Evolutionary conservation across 78 protist genomes (phyloP).

Genomic region (Polysphondylium violaceum): DNA sequence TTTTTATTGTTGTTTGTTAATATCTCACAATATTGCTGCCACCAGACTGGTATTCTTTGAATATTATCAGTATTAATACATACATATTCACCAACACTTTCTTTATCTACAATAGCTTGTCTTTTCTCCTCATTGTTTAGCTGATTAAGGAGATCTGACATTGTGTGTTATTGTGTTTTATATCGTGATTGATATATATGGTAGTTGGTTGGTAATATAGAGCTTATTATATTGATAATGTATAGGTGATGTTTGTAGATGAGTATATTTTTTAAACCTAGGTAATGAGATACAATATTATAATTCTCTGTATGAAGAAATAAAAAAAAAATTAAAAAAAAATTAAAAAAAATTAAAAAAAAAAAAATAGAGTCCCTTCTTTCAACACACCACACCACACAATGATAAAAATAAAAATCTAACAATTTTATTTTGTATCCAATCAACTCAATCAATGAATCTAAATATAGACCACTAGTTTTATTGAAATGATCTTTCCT

Average conservation of each 20-base stretch:
- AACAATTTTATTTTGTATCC: too few species aligned
- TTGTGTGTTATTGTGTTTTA: neutral
- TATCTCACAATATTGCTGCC: neutral
- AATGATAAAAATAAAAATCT: too few species aligned
- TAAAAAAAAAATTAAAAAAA: constrained; percentile 4
- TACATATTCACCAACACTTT: constrained; percentile 74
- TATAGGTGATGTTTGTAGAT: neutral
- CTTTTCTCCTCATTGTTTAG: constrained; percentile 18
- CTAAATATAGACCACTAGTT: too few species aligned
- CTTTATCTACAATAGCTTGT: constrained; percentile 59
- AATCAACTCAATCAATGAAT: too few species aligned
- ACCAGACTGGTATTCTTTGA: too few species aligned
- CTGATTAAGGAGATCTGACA: constrained; percentile 6
- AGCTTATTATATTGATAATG: neutral
- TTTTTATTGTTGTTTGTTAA: neutral
- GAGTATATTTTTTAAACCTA: neutral
- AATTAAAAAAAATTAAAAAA: too few species aligned
- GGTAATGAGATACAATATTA: neutral
- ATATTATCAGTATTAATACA: neutral
- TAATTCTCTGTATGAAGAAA: neutral
- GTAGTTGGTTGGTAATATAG: neutral
- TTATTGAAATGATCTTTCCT: too few species aligned
- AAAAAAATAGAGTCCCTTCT: too few species aligned
- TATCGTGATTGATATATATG: neutral
- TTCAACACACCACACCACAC: too few species aligned